Evolutionary conservation across 768 basidiomycete species (phyloP).

Genomic region (Chalciporus sphaerocephalus): DNA sequence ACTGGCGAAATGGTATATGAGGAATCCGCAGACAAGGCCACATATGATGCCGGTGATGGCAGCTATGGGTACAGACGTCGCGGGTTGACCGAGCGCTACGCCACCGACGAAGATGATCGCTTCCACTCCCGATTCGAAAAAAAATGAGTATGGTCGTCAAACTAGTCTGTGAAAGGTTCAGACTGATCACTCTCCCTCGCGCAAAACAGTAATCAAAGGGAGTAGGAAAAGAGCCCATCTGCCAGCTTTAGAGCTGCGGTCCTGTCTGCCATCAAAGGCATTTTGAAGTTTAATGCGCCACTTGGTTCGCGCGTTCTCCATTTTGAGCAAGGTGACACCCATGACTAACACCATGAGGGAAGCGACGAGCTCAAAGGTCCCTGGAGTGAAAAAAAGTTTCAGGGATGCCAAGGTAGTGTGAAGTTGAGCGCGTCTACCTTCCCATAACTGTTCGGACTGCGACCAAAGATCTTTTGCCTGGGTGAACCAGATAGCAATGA

Average conservation of each 20-base stretch:
- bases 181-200: constrained; percentile 58
- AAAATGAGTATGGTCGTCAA: neutral
- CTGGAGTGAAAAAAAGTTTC: constrained; percentile 30
- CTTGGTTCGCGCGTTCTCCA: constrained; percentile 91
- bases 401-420: neutral
- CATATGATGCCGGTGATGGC: constrained; percentile 80
- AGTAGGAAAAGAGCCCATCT: constrained; percentile 89
- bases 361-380: constrained; percentile 67
- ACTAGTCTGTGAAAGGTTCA: neutral
- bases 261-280: constrained; percentile 62
- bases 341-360: constrained; percentile 85
- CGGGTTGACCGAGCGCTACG: constrained; percentile 80
- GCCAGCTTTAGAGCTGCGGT: constrained; percentile 48
- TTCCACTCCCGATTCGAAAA: constrained; percentile 56
- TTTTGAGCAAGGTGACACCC: constrained; percentile 91
- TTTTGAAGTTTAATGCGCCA: constrained; percentile 87
- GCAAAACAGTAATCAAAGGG: constrained; percentile 86
- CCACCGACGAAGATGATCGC: constrained; percentile 93
- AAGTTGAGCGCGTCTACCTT: constrained; percentile 48
- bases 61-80: constrained; percentile 84
- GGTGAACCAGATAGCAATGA: constrained; percentile 95
- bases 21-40: constrained; percentile 67
- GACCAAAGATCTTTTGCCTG: constrained; percentile 80
- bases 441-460: constrained; percentile 87
- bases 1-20: constrained; percentile 79